Base-by-base conservation (phyloP, 2,329 filamentous ascomycete genomes). In the Zymoseptoria tritici region DNA sequence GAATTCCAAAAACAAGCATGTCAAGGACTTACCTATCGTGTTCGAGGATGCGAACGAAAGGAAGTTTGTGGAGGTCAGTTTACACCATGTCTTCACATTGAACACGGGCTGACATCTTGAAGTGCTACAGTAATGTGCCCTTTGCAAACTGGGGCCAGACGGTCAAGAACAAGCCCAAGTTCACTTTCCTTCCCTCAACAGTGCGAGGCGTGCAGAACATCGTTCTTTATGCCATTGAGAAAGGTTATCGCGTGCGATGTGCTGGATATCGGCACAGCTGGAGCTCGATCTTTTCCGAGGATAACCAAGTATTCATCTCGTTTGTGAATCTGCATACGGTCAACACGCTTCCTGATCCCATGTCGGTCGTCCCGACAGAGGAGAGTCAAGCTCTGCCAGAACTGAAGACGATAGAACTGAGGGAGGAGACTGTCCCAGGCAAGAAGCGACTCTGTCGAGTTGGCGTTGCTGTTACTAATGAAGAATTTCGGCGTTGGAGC, bases 131-230 rank as follows among this genome's bases (percentile, higher is more conserved):
- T 16, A 13, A 42, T 9, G 36, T 13, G 16, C 9, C 11, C 16
- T 62, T 62, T 55, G 57, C 57, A 46, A 62, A 62, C 46, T 62
- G 60, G 57, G 60, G 60, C 9, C 21, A 54, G 29, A 62, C 60
- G 11, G 49, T 59, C 6, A 54, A 57, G 49, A 62, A 56, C 13
- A 29, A 49, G 36, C 60, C 60, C 3, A 59, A 57, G 49, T 57
- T 57, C 50, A 62, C 60, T 6, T 57, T 54, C n/a, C 51, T 59
- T 9, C 60, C 60, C 16, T 52, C 52, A 29, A 62, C 54, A 7
- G 60, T 62, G 22, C 54, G 54, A 19, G 57, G 59, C 16, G 59
- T 62, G 8, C 60, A 62, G 55, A 62, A 62, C 51, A 51, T 57
- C 7, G 60, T 62, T 4, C 51, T 46, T 20, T 59, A 59, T 26